These are phyloP conservation scores for Trichoderma parareesei DNA, from an alignment of 495 filamentous ascomycete genomes.

Conservation along the genomic window DNA sequence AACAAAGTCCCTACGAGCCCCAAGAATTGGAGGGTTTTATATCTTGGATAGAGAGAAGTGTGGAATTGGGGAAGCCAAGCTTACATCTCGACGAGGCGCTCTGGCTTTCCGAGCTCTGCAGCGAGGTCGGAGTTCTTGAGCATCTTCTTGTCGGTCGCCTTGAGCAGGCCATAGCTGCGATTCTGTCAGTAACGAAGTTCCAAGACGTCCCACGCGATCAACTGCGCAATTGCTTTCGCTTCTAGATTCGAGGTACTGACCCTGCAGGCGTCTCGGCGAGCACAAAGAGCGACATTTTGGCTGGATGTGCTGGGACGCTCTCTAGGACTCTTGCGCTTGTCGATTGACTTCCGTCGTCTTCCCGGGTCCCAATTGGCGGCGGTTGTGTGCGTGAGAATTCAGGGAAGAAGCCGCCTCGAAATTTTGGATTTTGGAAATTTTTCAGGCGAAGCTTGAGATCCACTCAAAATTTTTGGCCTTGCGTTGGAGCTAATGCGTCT, in stretches of 20 bases:
- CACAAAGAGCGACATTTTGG: conserved; percentile 65
- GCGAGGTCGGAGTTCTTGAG: conserved; percentile 74
- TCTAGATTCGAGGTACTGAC: conserved; percentile 26
- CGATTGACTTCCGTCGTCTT: conserved; percentile 14
- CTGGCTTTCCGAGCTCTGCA: conserved; percentile 65
- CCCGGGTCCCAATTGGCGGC: neutral
- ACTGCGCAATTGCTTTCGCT: neutral
- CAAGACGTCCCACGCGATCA: neutral
- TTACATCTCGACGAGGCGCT: conserved; percentile 82
- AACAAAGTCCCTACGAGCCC: too few relatives aligned
- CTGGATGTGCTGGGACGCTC: conserved; percentile 14
- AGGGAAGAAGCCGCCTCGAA: conserved; percentile 4
- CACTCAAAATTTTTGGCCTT: conserved; percentile 7
- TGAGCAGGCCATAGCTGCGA: conserved; percentile 79
- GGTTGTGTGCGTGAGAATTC: conserved; percentile 11
- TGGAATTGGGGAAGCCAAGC: conserved; percentile 22
- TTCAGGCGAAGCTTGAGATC: conserved; percentile 4
- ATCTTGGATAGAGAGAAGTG: conserved; percentile 9
- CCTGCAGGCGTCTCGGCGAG: conserved; percentile 91
- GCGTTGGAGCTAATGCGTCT: neutral
- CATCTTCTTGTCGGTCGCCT: conserved; percentile 96
- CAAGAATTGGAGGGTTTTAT: too few relatives aligned
- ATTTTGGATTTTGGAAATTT: conserved; percentile 1
- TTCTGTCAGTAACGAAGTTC: conserved; percentile 16
- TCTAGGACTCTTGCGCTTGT: conserved; percentile 22